Evolutionary conservation across 2,329 filamentous ascomycete genomes (phyloP), one percentile per base, ranked within the genome.

Genomic region (Lasiodiplodia sp.): DNA sequence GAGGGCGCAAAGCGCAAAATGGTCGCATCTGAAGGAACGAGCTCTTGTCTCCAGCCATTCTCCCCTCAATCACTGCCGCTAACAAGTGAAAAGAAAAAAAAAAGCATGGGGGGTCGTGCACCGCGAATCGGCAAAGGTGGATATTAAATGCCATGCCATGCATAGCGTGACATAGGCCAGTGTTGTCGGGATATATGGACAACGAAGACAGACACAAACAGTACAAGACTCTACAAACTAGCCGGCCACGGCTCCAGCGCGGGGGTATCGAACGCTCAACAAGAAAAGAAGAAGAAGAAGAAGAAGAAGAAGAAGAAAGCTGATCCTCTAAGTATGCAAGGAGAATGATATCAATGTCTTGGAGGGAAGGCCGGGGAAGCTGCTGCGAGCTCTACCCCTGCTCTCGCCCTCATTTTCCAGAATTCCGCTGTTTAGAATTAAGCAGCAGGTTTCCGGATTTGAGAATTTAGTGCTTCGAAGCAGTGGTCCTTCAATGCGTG

Each of bases 241-340:
- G 31, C 25, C 18, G 52, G 60, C 60, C 60, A 64, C 60, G 23
- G 31, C 60, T 47, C 60, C 51, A 38, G 47, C 60, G 60, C 47
- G 47, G 60, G 57, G 60, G 60, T 64, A 64, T 64, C 60, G 31
- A 64, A 64, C 60, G 60, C 60, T 64, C 44, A 52, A 64, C 44
- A 47, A 47, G 44, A 47, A n/a, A 34, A n/a, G n/a, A 52, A 64
- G 47, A 64, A 47, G 47, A n/a, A 40, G 28, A n/a, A n/a, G n/a
- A n/a, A n/a, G n/a, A n/a, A 47, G 23, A 63, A 40, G 28, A 52
- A 38, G 47, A 52, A 64, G 28, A 47, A 47, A 18, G 11, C 18
- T 64, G 47, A 52, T 64, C 28, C 23, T 21, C 40, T 52, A 52
- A 34, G 25, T 38, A 38, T 25, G 14, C n/a, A 38, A 64, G 21